A percentile compares a stretch with the other conserved stretches of the same genome.
Conservation (phyloP, 2,329 filamentous ascomycete species). For the Beauveria asiatica region DNA sequence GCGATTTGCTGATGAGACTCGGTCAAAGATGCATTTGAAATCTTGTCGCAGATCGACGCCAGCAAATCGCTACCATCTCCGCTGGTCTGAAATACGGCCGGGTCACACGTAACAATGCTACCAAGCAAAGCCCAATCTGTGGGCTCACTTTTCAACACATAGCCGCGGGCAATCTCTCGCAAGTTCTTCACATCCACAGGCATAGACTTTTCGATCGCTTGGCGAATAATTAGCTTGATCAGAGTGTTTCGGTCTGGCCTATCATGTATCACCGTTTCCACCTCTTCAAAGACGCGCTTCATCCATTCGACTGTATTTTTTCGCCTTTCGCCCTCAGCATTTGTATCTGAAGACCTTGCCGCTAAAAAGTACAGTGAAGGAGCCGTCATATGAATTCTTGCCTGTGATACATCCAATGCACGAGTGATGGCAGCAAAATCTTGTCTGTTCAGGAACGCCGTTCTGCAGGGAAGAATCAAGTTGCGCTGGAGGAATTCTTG, state of each 20-base stretch:
- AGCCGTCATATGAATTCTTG: conserved; percentile 27
- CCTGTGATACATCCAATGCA: conserved; percentile 31
- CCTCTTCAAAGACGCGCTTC: conserved; percentile 25
- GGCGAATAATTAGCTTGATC: conserved; percentile 23
- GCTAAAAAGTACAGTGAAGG: conserved; percentile 39
- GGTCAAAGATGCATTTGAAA: conserved; percentile 13
- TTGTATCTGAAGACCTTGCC: conserved; percentile 19
- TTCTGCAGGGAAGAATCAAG: conserved; percentile 43
- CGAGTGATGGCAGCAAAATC: conserved; percentile 32
- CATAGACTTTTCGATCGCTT: conserved; percentile 22
- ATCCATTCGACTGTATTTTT: conserved; percentile 31
- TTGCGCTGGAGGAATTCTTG: conserved; percentile 41
- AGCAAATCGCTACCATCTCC: conserved; percentile 32
- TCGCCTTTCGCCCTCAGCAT: conserved; percentile 21
- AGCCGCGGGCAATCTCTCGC: conserved; percentile 33
- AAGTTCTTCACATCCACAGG: conserved; percentile 32
- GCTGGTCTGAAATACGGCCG: conserved; percentile 36
- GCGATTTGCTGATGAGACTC: conserved; percentile 18
- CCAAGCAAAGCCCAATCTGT: conserved; percentile 37
- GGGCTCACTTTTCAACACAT: conserved; percentile 26
- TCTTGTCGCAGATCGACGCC: conserved; percentile 29
- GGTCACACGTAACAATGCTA: conserved; percentile 34
- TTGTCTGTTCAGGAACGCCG: conserved; percentile 35
- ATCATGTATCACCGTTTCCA: conserved; percentile 21
- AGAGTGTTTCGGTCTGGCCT: conserved; percentile 20